Conservation (phyloP, 1,284 basidiomycete species). For the Ustilago xerochloae region DNA sequence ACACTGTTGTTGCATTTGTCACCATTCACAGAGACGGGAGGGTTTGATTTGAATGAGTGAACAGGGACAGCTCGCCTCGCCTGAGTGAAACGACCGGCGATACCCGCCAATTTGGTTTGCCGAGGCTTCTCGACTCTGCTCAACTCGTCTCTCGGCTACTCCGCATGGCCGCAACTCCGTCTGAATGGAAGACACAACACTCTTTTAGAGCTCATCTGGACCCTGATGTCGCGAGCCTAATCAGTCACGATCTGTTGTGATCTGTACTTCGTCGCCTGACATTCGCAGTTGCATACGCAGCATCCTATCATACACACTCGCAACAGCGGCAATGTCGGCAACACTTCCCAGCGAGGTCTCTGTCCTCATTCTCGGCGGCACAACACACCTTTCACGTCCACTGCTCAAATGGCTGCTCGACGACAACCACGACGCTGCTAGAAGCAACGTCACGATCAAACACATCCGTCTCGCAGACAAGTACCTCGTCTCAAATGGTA, state of each 20-base stretch:
- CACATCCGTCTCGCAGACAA: constrained; percentile 57
- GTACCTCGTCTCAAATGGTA: constrained; percentile 35
- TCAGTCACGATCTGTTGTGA: not conserved
- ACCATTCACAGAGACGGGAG: no score
- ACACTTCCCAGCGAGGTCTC: constrained; percentile 29
- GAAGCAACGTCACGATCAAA: constrained; percentile 17
- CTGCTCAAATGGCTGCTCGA: constrained; percentile 46
- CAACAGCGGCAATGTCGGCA: not conserved
- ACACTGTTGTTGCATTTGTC: no score
- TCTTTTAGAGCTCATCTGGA: not conserved
- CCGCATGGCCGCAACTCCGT: not conserved
- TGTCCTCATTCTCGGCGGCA: constrained; percentile 56
- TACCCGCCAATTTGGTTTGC: not conserved
- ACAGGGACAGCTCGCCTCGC: not conserved
- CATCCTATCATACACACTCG: no score
- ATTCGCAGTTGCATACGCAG: not conserved
- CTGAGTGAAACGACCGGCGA: not conserved
- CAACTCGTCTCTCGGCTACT: not conserved
- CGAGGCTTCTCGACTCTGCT: not conserved
- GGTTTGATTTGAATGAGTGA: no score
- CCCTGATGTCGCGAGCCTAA: not conserved
- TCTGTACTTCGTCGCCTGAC: not conserved
- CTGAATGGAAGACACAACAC: no score
- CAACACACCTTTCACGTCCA: constrained; percentile 37
- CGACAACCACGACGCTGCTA: not conserved